Evolutionary conservation across 352 stramenopile species (phyloP), one percentile per base, ranked within the genome.

Genomic region (Nothophytophthora sp.): DNA sequence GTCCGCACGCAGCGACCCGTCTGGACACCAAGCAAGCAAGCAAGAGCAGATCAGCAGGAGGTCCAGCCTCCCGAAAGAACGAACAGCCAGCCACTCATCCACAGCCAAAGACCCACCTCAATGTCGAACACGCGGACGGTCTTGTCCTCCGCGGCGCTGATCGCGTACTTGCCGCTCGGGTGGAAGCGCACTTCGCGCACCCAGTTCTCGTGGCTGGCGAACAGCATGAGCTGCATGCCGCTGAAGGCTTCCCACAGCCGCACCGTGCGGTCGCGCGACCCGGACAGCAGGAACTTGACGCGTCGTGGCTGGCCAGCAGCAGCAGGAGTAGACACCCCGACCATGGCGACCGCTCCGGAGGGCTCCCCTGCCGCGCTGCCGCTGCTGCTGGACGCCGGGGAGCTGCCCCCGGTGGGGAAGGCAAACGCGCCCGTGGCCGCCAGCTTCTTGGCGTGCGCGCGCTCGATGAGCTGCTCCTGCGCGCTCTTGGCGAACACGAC

Each of bases 1-100:
- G 94, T 99, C 42, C 96, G 79, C 40, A 99, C 82, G 58, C 95
- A 99, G 27, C 96, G 76, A 43, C 94, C 88, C 69, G 92, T 96
- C 91, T 99, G 88, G 16, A 96, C 4, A 16, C 0, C 10, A 13
- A 42, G 7, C 30, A 41, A 16, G 33, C 11, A n/a, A n/a, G n/a
- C n/a, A n/a, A n/a, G n/a, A n/a, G n/a, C n/a, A n/a, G n/a, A 33
- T 42, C 10, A 40, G 27, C 5, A 16, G 50, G 18, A 39, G 16
- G n/a, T n/a, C n/a, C n/a, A n/a, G n/a, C n/a, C n/a, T n/a, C n/a
- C n/a, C n/a, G n/a, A n/a, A n/a, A n/a, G n/a, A n/a, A n/a, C n/a
- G n/a, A n/a, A n/a, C n/a, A n/a, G n/a, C n/a, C n/a, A n/a, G n/a
- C n/a, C n/a, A n/a, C n/a, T n/a, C n/a, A n/a, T n/a, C 8, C 33